These are phyloP conservation scores for Canna indica DNA, from an alignment of 176 grass and related monocot genomes.

Conservation along the genomic window DNA sequence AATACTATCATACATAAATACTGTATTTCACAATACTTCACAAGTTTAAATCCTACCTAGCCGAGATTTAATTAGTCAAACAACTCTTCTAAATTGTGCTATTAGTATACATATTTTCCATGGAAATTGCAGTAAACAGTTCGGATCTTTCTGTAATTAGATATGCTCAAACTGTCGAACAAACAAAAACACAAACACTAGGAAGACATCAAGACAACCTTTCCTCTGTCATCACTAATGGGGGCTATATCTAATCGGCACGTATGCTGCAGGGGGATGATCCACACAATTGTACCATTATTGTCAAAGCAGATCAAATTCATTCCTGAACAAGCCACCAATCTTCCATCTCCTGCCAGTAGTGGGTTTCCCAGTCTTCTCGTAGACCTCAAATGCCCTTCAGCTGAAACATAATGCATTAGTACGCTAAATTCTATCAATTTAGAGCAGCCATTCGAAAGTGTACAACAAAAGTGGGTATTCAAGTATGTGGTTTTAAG, in stretches of 20 bases:
- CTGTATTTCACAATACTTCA: too few relatives aligned
- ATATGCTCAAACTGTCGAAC: background rate
- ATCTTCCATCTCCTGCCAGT: conserved; percentile 31
- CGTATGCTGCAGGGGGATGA: conserved; percentile 26
- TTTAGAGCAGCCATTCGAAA: background rate
- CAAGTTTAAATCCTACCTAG: too few relatives aligned
- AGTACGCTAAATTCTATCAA: background rate
- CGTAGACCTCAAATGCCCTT: background rate
- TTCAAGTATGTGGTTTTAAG: background rate
- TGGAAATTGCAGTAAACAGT: background rate
- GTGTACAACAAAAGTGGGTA: background rate
- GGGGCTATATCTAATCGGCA: conserved; percentile 38
- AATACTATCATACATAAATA: too few relatives aligned
- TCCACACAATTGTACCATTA: conserved; percentile 52
- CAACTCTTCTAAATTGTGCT: too few relatives aligned
- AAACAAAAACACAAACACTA: background rate
- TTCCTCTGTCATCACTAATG: conserved; percentile 29
- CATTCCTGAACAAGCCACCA: conserved; percentile 52
- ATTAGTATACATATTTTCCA: too few relatives aligned
- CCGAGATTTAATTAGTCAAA: too few relatives aligned
- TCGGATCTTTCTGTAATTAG: background rate
- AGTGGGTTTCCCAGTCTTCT: conserved; percentile 37
- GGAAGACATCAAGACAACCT: conserved; percentile 35
- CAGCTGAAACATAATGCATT: conserved; percentile 25
- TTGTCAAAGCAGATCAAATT: conserved; percentile 47